Base-by-base conservation (phyloP, 805 yeast species). In the Candida verbasci region DNA sequence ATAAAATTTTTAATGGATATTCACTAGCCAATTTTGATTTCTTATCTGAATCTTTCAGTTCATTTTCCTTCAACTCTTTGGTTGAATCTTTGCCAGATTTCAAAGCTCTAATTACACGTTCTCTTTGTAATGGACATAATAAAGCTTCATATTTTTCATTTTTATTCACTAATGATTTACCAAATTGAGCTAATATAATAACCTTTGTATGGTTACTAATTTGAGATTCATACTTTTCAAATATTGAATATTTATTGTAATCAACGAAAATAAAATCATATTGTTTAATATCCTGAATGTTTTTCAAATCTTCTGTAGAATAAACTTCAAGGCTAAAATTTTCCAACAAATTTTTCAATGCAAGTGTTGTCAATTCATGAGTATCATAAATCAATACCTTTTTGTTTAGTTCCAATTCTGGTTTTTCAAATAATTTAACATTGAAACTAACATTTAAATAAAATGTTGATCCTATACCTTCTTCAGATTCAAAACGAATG, bases 381-480 rank as follows among this genome's bases (percentile, higher is more conserved):
- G 44, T 30, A 33, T 65, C 65, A 3, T 62, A 53, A 29, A 72
- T 53, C 26, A 64, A 42, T 0, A 56, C 64, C 10, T 48, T 45
- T 31, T 54, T 46, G 2, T 38, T 22, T n/a, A 46, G 39, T 24
- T 35, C 17, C 4, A 47, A 39, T 27, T 49, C 52, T 4, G 58
- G 50, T 9, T 47, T 51, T 31, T 45, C 37, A 22, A 40, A 43
- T 6, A 52, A 45, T 27, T 52, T 53, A 5, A 62, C 69, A 15
- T 55, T 52, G 5, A 44, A 48, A 42, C 34, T 62, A 37, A 65
- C 55, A 24, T 48, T 55, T 39, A 74, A 70, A 35, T 52, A 52
- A 36, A 74, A 74, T 1, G 69, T 65, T 1, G 75, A 63, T 0
- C 80, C 80, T 17, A 54, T 52, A 4, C 71, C 73, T 40, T 69